Evolutionary conservation across 192 early-diverging fungal species (phyloP).

Genomic region (Glomus cerebriforme): DNA sequence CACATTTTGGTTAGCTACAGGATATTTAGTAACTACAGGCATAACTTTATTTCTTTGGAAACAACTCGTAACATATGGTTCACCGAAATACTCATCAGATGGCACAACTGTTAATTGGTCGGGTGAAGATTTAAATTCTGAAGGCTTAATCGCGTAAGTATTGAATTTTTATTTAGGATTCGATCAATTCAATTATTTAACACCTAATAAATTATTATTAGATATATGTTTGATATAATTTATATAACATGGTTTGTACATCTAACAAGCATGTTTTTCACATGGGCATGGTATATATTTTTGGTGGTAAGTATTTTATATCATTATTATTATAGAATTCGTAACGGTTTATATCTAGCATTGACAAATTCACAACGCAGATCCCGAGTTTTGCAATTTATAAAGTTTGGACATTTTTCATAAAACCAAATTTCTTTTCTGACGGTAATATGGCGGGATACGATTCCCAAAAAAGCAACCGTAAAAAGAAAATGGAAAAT

Average conservation of each 20-base stretch:
- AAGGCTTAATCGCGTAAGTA: slow-evolving; percentile 55
- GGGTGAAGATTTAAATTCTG: slow-evolving; percentile 56
- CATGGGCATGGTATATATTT: slow-evolving; percentile 55
- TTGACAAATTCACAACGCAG: neutral
- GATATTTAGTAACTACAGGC: slow-evolving; percentile 47
- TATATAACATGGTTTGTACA: slow-evolving; percentile 84
- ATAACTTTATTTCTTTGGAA: slow-evolving; percentile 53
- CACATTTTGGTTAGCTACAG: slow-evolving; percentile 42
- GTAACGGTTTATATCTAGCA: neutral
- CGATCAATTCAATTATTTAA: neutral
- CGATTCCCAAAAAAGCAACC: neutral
- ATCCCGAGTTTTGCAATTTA: neutral
- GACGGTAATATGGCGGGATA: neutral
- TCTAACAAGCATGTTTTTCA: slow-evolving; percentile 60
- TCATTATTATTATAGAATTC: neutral
- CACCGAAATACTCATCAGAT: slow-evolving; percentile 46
- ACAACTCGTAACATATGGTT: slow-evolving; percentile 47
- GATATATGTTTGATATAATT: slow-evolving; percentile 84
- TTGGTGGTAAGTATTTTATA: slow-evolving; percentile 42
- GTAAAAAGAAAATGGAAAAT: slow-evolving; percentile 1
- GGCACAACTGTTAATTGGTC: slow-evolving; percentile 44
- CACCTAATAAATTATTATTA: slow-evolving; percentile 42
- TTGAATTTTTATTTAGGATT: neutral
- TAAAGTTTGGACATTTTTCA: slow-evolving; percentile 1
- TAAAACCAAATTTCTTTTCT: neutral